Evolutionary conservation across 192 early-diverging fungal genomes (phyloP).

Genomic region (Allomyces arbusculus): DNA sequence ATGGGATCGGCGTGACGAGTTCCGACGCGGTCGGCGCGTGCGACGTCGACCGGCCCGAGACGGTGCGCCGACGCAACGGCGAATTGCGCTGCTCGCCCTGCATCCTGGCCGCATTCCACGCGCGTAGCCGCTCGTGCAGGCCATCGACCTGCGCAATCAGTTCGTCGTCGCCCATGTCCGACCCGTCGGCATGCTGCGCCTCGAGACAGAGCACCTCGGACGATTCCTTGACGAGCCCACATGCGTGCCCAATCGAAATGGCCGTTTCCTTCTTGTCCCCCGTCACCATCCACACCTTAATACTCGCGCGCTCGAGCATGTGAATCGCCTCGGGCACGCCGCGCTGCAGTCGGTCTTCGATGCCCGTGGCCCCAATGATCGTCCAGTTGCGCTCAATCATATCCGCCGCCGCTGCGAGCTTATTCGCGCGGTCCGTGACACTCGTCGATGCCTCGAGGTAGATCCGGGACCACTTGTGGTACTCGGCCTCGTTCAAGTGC

Average conservation of each 20-base stretch:
- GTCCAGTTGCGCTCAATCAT: slow-evolving; percentile 21
- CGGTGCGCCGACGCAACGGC: neutral
- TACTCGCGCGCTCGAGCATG: slow-evolving; percentile 20
- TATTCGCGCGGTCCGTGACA: slow-evolving; percentile 33
- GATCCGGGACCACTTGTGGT: slow-evolving; percentile 40
- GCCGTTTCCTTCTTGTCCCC: slow-evolving; percentile 45
- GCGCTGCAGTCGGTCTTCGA: slow-evolving; percentile 37
- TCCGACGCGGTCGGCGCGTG: slow-evolving; percentile 2
- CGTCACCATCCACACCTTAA: slow-evolving; percentile 38
- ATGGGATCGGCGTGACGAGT: too few species aligned
- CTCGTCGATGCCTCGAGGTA: slow-evolving; percentile 49
- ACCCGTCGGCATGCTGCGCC: slow-evolving; percentile 11
- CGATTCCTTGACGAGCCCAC: slow-evolving; percentile 34
- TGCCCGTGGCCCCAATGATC: slow-evolving; percentile 32
- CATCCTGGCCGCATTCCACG: neutral
- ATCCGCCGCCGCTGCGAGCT: slow-evolving; percentile 19
- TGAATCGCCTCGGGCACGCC: slow-evolving; percentile 39
- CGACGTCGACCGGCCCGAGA: slow-evolving; percentile 1
- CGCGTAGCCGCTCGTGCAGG: neutral
- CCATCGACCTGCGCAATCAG: slow-evolving; percentile 2
- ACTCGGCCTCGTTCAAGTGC: slow-evolving; percentile 37
- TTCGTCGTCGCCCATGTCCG: slow-evolving; percentile 13
- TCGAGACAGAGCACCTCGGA: slow-evolving; percentile 17
- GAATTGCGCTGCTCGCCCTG: neutral
- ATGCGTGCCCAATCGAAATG: slow-evolving; percentile 51